A percentile compares a stretch with the other conserved stretches of the same genome.
phyloP scores from a whole-genome alignment of 208 protist species.

The Trypanosoma mega region DNA sequence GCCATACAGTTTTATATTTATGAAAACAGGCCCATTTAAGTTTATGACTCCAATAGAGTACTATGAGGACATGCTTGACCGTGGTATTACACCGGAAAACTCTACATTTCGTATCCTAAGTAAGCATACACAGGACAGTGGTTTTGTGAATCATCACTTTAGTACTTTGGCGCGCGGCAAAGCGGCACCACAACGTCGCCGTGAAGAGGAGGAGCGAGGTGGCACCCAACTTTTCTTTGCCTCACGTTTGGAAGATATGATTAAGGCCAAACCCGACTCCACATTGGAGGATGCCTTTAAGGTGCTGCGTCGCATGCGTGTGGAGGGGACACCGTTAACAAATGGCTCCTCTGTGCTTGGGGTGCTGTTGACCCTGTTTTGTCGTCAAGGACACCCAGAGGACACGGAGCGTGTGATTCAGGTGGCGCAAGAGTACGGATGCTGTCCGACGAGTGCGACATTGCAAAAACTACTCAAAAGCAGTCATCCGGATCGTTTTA shows the following conservation, averaged over 20 bases:
- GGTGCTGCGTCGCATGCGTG: slow-evolving; percentile 72
- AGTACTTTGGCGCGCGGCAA: slow-evolving; percentile 23
- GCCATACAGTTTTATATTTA: slow-evolving; percentile 89
- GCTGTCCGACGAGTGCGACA: slow-evolving; percentile 15
- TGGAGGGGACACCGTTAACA: slow-evolving; percentile 74
- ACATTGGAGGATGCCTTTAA: slow-evolving; percentile 72
- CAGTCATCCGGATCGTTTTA: slow-evolving; percentile 11
- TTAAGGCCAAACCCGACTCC: slow-evolving; percentile 27
- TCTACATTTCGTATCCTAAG: slow-evolving; percentile 80
- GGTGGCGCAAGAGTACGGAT: slow-evolving; percentile 19
- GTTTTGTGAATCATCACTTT: slow-evolving; percentile 74
- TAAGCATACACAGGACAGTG: slow-evolving; percentile 57
- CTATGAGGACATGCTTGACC: slow-evolving; percentile 89
- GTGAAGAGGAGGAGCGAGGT: slow-evolving; percentile 34
- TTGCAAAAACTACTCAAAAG: slow-evolving; percentile 18
- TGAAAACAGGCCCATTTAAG: slow-evolving; percentile 31
- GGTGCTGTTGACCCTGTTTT: slow-evolving; percentile 59
- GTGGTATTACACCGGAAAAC: slow-evolving; percentile 72
- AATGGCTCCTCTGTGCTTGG: slow-evolving; percentile 67
- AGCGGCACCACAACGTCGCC: slow-evolving; percentile 26
- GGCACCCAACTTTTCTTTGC: slow-evolving; percentile 61
- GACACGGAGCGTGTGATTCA: slow-evolving; percentile 22
- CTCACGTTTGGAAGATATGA: slow-evolving; percentile 59
- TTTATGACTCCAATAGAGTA: slow-evolving; percentile 66
- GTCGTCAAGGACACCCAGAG: slow-evolving; percentile 20